Evolutionary conservation across 305 asterid genomes (phyloP).

Genomic region (Vinca major): DNA sequence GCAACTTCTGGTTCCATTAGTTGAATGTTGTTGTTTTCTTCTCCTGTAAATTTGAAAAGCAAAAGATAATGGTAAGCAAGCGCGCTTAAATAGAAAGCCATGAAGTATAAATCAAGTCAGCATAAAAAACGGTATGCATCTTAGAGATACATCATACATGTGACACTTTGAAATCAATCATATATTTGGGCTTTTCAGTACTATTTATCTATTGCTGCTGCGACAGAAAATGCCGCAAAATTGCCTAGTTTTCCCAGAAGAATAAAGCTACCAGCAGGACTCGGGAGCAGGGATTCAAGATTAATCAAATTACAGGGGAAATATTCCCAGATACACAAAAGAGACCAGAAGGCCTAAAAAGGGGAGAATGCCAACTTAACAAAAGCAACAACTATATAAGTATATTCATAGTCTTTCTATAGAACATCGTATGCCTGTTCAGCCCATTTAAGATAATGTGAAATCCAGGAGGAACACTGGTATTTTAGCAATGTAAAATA

Average conservation of each 20-base stretch:
- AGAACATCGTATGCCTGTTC: not conserved
- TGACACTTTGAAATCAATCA: not conserved
- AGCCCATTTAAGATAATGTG: not conserved
- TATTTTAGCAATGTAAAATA: not conserved
- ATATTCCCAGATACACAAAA: not conserved
- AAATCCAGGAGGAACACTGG: not conserved
- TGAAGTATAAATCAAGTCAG: not conserved
- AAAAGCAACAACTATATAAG: not conserved
- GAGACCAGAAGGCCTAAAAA: not conserved
- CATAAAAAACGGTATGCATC: not conserved
- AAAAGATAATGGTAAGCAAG: not conserved
- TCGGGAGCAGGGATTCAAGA: not conserved
- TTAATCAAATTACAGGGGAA: not conserved
- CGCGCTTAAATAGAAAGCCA: not conserved
- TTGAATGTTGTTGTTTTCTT: constrained; percentile 32
- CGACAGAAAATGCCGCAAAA: not conserved
- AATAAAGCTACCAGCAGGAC: constrained; percentile 4
- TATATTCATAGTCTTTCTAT: not conserved
- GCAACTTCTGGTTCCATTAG: constrained; percentile 88
- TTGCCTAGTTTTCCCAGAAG: not conserved
- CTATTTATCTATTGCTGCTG: not conserved
- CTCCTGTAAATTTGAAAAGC: constrained; percentile 33
- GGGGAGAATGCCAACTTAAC: not conserved
- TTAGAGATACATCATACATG: not conserved
- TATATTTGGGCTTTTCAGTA: not conserved